Evolutionary conservation across 257 asterid genomes (phyloP).

Genomic region (Jasminum sambac): DNA sequence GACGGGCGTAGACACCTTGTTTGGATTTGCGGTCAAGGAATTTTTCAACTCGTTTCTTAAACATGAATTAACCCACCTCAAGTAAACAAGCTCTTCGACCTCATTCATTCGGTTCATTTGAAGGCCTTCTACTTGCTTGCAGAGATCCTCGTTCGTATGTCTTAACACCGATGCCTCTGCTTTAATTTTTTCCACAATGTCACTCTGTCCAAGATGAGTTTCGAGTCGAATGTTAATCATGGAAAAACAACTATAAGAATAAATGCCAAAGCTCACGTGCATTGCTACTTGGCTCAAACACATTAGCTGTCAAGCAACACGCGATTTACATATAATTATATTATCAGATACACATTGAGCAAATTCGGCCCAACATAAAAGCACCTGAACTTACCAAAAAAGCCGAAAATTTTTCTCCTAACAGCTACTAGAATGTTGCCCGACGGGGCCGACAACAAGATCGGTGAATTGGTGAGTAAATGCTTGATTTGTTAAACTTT

Average conservation of each 20-base stretch:
- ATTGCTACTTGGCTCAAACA: too few relatives aligned
- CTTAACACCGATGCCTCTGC: constrained; percentile 77
- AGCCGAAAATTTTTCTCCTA: too few relatives aligned
- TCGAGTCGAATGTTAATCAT: constrained; percentile 3
- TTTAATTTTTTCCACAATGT: constrained; percentile 59
- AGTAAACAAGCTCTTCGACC: constrained; percentile 88
- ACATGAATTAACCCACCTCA: constrained; percentile 91
- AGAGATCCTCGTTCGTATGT: constrained; percentile 72
- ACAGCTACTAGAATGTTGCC: too few relatives aligned
- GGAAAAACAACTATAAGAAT: constrained; percentile 10
- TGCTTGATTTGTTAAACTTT: too few relatives aligned
- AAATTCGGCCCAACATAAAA: background rate
- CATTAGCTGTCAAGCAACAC: too few relatives aligned
- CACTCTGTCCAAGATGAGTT: constrained; percentile 43
- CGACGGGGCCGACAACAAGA: too few relatives aligned
- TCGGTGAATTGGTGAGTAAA: too few relatives aligned
- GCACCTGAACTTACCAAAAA: background rate
- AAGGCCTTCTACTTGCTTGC: constrained; percentile 95
- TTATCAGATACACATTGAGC: background rate
- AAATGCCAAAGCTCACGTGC: background rate
- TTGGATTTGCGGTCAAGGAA: constrained; percentile 38
- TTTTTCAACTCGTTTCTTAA: constrained; percentile 68
- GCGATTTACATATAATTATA: background rate
- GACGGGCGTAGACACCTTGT: constrained; percentile 45
- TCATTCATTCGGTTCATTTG: constrained; percentile 86